Percentiles rank a stretch among this genome's conserved stretches.
Conservation (phyloP, 306 rosid species). For the Trichosanthes truncata region DNA sequence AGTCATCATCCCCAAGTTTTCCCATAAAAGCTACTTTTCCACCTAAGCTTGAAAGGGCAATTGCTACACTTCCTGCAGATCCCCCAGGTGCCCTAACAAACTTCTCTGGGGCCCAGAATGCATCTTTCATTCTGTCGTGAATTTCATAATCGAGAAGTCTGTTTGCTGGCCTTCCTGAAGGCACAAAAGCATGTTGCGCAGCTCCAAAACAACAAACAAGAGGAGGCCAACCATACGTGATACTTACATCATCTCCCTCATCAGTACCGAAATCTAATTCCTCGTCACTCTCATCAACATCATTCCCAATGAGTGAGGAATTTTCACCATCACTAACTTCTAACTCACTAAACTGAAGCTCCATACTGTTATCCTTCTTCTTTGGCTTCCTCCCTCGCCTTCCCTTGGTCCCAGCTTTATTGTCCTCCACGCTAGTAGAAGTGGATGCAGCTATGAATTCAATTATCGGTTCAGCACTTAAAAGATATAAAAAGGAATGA, state of each 20-base stretch:
- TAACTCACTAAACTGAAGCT: constrained; percentile 27
- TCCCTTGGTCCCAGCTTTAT: constrained; percentile 46
- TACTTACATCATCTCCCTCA: constrained; percentile 73
- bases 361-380: constrained; percentile 26
- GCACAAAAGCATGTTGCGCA: constrained; percentile 83
- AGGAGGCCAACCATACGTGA: constrained; percentile 86
- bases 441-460: constrained; percentile 35
- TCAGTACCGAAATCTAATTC: constrained; percentile 36
- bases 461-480: constrained; percentile 14
- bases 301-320: constrained; percentile 27
- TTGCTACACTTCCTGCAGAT: constrained; percentile 73
- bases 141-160: constrained; percentile 70
- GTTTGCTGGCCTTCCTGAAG: constrained; percentile 77
- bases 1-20: constrained; percentile 80
- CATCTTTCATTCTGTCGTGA: constrained; percentile 63
- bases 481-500: constrained; percentile 4
- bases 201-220: constrained; percentile 98
- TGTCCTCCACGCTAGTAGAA: constrained; percentile 39
- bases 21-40: constrained; percentile 98
- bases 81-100: constrained; percentile 81
- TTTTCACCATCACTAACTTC: constrained; percentile 46
- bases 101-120: constrained; percentile 68
- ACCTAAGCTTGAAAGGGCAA: constrained; percentile 85
- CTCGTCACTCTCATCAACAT: constrained; percentile 44
- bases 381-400: constrained; percentile 43